phyloP scores from a whole-genome alignment of 805 yeast genomes.

The Candida gorgasii region DNA sequence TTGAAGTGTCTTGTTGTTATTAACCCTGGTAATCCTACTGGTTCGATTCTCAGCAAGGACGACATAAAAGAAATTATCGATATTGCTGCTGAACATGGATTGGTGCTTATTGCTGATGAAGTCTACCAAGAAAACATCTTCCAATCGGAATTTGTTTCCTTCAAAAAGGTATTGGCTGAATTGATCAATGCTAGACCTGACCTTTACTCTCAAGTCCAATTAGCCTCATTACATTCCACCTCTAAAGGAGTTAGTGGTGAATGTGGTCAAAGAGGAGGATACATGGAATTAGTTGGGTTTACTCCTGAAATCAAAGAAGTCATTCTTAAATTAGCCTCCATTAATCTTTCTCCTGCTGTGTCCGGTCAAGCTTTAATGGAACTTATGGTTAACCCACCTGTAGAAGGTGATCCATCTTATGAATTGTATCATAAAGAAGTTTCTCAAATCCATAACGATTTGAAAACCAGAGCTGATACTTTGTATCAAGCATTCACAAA shows the following conservation, averaged over 20 bases:
- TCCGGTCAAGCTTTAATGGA: constrained; percentile 93
- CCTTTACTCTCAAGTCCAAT: constrained; percentile 68
- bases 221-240: constrained; percentile 95
- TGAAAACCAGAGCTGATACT: constrained; percentile 60
- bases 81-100: constrained; percentile 80
- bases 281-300: constrained; percentile 91
- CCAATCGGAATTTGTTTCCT: constrained; percentile 77
- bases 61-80: constrained; percentile 71
- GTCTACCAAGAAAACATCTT: constrained; percentile 95
- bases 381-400: constrained; percentile 91
- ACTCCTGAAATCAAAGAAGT: constrained; percentile 65
- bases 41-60: constrained; percentile 67
- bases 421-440: constrained; percentile 67
- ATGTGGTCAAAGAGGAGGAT: constrained; percentile 99
- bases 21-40: constrained; percentile 99
- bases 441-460: constrained; percentile 56
- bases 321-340: constrained; percentile 83
- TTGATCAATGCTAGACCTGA: constrained; percentile 57
- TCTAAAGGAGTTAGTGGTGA: constrained; percentile 98
- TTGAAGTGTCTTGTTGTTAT: constrained; percentile 87
- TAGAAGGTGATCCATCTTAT: constrained; percentile 71
- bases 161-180: constrained; percentile 74
- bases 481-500: constrained; percentile 69
- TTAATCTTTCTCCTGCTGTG: constrained; percentile 91
- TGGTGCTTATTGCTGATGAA: constrained; percentile 93